phyloP scores from a whole-genome alignment of 805 yeast genomes.

The Maudiozyma bulderi region DNA sequence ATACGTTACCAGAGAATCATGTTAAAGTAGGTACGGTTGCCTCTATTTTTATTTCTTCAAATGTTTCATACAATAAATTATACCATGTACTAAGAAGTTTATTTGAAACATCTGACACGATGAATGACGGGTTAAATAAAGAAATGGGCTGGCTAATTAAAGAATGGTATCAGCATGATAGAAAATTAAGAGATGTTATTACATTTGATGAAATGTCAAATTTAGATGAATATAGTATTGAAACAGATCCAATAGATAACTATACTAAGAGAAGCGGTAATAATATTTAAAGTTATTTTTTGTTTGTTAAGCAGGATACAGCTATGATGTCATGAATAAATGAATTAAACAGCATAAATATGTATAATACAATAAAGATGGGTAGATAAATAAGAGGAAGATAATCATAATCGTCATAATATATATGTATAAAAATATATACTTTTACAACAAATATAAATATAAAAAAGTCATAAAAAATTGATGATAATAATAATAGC shows the following conservation, averaged over 20 bases:
- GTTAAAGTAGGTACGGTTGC: constrained; percentile 43
- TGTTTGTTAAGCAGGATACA: background rate
- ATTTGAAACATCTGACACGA: constrained; percentile 51
- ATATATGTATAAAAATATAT: too few relatives aligned
- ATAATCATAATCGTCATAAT: background rate
- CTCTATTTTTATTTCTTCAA: constrained; percentile 54
- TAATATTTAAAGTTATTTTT: constrained; percentile 11
- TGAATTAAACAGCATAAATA: background rate
- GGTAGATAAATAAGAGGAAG: background rate
- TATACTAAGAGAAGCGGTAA: constrained; percentile 36
- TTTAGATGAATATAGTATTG: constrained; percentile 39
- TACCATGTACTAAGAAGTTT: constrained; percentile 56
- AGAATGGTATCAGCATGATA: constrained; percentile 58
- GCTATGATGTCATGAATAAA: background rate
- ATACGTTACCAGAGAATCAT: constrained; percentile 32
- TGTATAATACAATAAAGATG: background rate
- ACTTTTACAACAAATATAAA: too few relatives aligned
- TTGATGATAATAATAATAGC: too few relatives aligned
- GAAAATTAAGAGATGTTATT: constrained; percentile 50
- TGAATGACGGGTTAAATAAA: constrained; percentile 38
- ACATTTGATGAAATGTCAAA: constrained; percentile 36
- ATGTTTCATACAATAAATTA: constrained; percentile 53
- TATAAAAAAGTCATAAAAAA: too few relatives aligned
- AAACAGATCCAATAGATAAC: constrained; percentile 48
- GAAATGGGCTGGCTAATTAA: constrained; percentile 60